Conservation (phyloP, 306 rosid species). For the Cucurbita maxima region DNA sequence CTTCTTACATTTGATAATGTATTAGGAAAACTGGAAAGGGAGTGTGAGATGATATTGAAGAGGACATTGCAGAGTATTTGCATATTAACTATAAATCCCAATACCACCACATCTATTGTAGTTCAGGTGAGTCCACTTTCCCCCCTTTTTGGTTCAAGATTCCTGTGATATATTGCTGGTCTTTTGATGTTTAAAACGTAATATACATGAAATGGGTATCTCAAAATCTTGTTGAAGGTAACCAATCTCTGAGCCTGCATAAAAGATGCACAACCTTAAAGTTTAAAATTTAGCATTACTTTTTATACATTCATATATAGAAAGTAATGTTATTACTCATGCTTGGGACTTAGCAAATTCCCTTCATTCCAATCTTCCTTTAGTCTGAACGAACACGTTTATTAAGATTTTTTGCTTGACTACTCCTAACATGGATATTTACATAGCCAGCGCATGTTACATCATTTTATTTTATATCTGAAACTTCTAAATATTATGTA, state of each 20-base stretch:
- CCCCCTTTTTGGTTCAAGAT: not conserved
- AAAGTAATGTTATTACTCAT: not conserved
- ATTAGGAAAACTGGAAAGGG: conserved; percentile 61
- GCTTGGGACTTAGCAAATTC: not conserved
- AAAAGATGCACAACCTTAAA: not conserved
- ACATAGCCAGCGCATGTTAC: not conserved
- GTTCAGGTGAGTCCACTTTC: conserved; percentile 35
- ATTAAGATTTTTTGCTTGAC: not conserved
- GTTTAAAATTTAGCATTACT: not conserved
- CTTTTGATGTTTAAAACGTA: not conserved
- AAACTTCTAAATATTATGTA: not conserved
- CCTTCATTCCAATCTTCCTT: not conserved
- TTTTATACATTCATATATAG: not conserved
- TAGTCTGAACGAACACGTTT: not conserved
- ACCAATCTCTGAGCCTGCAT: not conserved
- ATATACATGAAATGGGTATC: not conserved
- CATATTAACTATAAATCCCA: conserved; percentile 54
- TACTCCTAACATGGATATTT: not conserved
- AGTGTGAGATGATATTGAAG: conserved; percentile 77
- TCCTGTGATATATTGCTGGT: not conserved
- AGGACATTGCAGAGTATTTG: conserved; percentile 67
- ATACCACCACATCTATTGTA: conserved; percentile 59
- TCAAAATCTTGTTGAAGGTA: not conserved
- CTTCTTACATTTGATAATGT: not conserved
- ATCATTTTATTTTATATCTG: not conserved